Base-by-base conservation (phyloP, 78 protist genomes). In the Dictyostelium capitatum region DNA sequence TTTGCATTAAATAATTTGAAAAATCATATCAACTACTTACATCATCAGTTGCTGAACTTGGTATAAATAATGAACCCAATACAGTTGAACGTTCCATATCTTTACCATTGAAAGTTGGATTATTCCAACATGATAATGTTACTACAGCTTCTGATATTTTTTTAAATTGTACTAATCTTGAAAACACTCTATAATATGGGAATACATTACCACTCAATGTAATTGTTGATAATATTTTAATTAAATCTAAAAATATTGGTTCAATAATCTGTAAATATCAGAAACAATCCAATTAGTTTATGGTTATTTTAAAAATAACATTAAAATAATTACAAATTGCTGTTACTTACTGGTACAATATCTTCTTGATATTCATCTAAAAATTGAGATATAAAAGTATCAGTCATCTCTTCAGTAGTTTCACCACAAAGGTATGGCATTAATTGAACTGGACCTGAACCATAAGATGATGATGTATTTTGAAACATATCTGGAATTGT, bases 401-500 rank as follows among this genome's bases (percentile, higher is more conserved):
- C 67, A 25, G 93, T 32, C 28, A 87, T n/a, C 20, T 87, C 85
- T n/a, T 87, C 93, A 11, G 37, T 32, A 0, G 43, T 25, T 47
- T 87, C 93, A 46, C 84, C 85, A 25, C 28, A 75, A 14, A 87
- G 79, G 65, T 77, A 77, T 9, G 83, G 79, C 37, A 87, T 25
- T 20, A 87, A 9, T 77, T 87, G 93, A 19, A 74, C 48, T 30
- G 84, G 64, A 53, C 93, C 93, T 5, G 28, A 7, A 37, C 93
- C 93, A 77, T 87, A 77, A 4, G 53, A 15, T 12, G 67, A 59
- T 0, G 84, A 87, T 10, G 72, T 53, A 37, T 59, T 47, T 87
- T 23, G 84, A 56, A 87, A 87, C 93, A 87, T 87, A 37, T 87
- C 93, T 9, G 93, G 93, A 12, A 87, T 64, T 2, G 93, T 77